Percentiles rank a stretch among this genome's conserved stretches.
These are phyloP conservation scores for Astrothelium macrocarpum DNA, from an alignment of 495 filamentous ascomycete genomes.

Conservation along the genomic window DNA sequence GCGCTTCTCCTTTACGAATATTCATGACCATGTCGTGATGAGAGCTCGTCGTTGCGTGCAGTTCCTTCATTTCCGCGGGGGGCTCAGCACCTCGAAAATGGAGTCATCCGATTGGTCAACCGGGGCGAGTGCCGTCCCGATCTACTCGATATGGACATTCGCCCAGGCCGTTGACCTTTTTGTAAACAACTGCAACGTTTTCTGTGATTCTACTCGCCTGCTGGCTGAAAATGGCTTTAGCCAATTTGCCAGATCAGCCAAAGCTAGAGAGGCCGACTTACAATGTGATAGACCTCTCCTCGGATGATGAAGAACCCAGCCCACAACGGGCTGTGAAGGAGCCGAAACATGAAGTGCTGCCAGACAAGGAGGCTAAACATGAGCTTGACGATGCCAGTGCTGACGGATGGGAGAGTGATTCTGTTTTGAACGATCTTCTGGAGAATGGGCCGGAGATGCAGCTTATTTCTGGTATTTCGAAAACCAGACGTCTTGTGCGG, in stretches of 20 bases:
- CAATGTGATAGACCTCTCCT: background rate
- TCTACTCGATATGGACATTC: background rate
- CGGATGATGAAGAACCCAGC: background rate
- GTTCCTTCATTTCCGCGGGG: background rate
- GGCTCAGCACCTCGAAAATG: background rate
- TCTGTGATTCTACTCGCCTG: background rate
- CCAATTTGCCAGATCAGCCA: background rate
- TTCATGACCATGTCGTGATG: background rate
- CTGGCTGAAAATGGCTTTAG: background rate
- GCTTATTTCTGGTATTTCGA: conserved; percentile 1
- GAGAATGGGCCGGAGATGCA: conserved; percentile 14
- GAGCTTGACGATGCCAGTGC: conserved; percentile 2
- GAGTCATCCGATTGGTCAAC: conserved; percentile 1
- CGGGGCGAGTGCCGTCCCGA: background rate
- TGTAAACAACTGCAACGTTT: background rate
- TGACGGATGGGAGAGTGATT: conserved; percentile 14
- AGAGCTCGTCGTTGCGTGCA: background rate
- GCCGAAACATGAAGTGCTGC: background rate
- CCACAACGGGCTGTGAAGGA: background rate
- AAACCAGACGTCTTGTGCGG: background rate
- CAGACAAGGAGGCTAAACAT: background rate
- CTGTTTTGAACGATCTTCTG: conserved; percentile 14
- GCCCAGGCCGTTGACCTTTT: background rate
- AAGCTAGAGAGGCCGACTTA: background rate
- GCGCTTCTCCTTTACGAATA: too few species aligned